Base-by-base conservation (phyloP, 2,329 filamentous ascomycete genomes). In the Cordyceps cateniannulata region DNA sequence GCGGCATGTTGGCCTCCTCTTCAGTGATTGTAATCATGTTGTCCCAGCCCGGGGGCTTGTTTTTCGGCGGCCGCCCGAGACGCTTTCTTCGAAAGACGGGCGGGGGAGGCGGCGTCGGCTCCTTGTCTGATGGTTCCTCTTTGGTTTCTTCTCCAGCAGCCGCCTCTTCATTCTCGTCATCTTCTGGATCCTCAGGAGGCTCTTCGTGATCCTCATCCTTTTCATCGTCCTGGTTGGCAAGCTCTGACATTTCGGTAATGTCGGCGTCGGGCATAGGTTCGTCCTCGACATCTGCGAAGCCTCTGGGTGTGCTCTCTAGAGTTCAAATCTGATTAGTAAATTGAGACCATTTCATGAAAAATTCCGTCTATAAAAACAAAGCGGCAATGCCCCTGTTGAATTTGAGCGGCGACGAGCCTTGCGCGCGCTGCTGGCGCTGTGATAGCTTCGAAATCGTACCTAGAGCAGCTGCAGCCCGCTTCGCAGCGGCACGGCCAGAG, bases 51-150 rank as follows among this genome's bases (percentile, higher is more conserved):
- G 90, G 85, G 0, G 89, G 90, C 54, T 86, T 83, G 71, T 92
- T 93, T 80, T 95, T 96, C 0, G 91, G 90, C 3, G 91, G 91
- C 14, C 92, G 85, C 22, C 92, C 92, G n/a, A 93, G 81, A 57
- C 91, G 86, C 73, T 90, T 90, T 69, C 88, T 85, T 59, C 90
- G 85, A 62, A 91, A 81, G 50, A 88, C 81, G 25, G 83, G 82
- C 52, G 80, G 84, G 27, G 85, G 85, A 1, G 79, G 78, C 22
- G 82, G 81, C 0, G 80, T 78, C 1, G 82, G 79, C 12, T 82
- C 79, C 68, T 84, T 83, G 42, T 69, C 73, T 1, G 77, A 79
- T 22, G 59, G 51, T 27, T 63, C 60, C 3, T 76, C 75, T n/a
- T 72, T 72, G 10, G 69, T 71, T 22, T 75, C 75, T 53, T 76